Conservation (phyloP, 2,329 filamentous ascomycete species). For the Ceratocystis ficicola region DNA sequence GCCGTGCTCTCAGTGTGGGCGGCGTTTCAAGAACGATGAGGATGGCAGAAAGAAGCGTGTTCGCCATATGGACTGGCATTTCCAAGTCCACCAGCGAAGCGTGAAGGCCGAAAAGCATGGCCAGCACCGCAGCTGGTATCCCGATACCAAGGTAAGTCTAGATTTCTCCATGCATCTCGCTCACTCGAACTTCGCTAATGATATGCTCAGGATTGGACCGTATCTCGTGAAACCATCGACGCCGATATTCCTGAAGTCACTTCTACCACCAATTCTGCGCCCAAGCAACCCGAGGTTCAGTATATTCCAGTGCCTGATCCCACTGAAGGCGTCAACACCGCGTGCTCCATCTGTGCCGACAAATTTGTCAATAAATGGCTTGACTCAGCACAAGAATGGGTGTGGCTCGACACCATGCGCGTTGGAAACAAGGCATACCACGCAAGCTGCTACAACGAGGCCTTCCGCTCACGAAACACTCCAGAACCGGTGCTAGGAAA, state of each 20-base stretch:
- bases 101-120: constrained; percentile 74
- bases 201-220: constrained; percentile 66
- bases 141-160: constrained; percentile 63
- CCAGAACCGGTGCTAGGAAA: constrained; percentile 55
- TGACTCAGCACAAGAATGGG: constrained; percentile 88
- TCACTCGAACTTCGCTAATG: constrained; percentile 26
- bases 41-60: constrained; percentile 77
- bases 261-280: constrained; percentile 33
- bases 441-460: constrained; percentile 77
- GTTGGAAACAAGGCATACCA: constrained; percentile 76
- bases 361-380: constrained; percentile 87
- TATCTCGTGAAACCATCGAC: constrained; percentile 68
- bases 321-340: constrained; percentile 56
- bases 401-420: constrained; percentile 80
- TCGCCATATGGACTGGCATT: constrained; percentile 96
- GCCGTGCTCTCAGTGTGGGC: constrained; percentile 82
- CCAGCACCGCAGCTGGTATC: constrained; percentile 88
- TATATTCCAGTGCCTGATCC: constrained; percentile 80
- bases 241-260: constrained; percentile 36
- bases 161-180: constrained; percentile 21
- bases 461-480: constrained; percentile 49
- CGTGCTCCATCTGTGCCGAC: constrained; percentile 91
- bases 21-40: constrained; percentile 66
- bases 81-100: constrained; percentile 80
- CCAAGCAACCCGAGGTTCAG: constrained; percentile 44